Evolutionary conservation across 108 stramenopile genomes (phyloP).

Genomic region (Chaetoceros tenuissimus): DNA sequence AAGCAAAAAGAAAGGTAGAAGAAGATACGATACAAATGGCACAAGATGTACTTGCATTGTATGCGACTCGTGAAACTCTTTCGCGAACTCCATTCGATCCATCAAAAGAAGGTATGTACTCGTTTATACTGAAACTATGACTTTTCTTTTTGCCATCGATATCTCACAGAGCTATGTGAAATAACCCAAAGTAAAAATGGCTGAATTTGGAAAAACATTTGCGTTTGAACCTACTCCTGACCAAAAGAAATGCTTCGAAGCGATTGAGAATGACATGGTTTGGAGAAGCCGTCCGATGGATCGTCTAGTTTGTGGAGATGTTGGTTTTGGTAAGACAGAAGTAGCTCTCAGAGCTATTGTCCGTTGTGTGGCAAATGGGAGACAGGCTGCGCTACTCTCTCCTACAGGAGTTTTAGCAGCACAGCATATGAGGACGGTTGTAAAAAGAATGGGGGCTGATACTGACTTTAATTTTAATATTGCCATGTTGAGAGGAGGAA

Average conservation of each 20-base stretch:
- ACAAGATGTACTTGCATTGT: slow-evolving; percentile 64
- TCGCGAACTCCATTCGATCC: slow-evolving; percentile 64
- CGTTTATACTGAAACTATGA: no score
- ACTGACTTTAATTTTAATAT: slow-evolving; percentile 46
- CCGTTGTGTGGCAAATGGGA: slow-evolving; percentile 70
- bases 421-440: slow-evolving; percentile 78
- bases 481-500: slow-evolving; percentile 61
- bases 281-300: slow-evolving; percentile 93
- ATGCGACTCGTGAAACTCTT: slow-evolving; percentile 52
- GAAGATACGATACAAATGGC: slow-evolving; percentile 67
- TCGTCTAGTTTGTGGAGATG: slow-evolving; percentile 93
- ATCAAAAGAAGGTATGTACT: slow-evolving; percentile 24
- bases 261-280: slow-evolving; percentile 92
- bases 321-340: slow-evolving; percentile 98
- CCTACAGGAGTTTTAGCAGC: slow-evolving; percentile 92
- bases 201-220: slow-evolving; percentile 67
- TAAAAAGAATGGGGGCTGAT: slow-evolving; percentile 63
- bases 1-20: slow-evolving; percentile 66
- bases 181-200: slow-evolving; percentile 14
- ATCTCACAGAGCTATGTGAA: no score
- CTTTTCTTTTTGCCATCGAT: no score
- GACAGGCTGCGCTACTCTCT: slow-evolving; percentile 88
- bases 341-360: slow-evolving; percentile 87
- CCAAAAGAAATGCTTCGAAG: slow-evolving; percentile 78
- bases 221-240: slow-evolving; percentile 77